Evolutionary conservation across 1,284 basidiomycete species (phyloP).

Genomic region (Apiotrichum mycotoxinovorans): DNA sequence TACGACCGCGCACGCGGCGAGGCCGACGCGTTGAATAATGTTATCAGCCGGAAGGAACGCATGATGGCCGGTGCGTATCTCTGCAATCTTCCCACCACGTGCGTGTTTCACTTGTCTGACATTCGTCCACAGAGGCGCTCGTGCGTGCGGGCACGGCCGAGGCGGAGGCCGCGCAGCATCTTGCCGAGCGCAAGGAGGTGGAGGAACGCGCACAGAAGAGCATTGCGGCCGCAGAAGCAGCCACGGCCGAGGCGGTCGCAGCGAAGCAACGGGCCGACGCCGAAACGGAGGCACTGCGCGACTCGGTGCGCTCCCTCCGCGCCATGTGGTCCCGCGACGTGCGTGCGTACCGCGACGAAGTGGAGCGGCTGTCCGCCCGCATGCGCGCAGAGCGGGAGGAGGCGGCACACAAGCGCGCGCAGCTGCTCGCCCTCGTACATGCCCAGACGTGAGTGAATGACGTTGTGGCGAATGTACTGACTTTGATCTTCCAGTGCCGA

Average conservation of each 20-base stretch:
- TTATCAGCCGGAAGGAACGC: slow-evolving; percentile 45
- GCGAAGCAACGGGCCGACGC: slow-evolving; percentile 37
- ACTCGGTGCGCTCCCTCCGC: slow-evolving; percentile 38
- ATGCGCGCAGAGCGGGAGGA: slow-evolving; percentile 34
- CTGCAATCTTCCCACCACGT: no score
- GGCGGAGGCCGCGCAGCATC: slow-evolving; percentile 27
- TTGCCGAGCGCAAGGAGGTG: slow-evolving; percentile 35
- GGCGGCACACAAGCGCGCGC: slow-evolving; percentile 30
- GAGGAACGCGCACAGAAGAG: slow-evolving; percentile 40
- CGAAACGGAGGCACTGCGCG: slow-evolving; percentile 37
- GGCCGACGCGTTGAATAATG: slow-evolving; percentile 43
- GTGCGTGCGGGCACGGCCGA: slow-evolving; percentile 46
- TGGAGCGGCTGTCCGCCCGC: slow-evolving; percentile 26
- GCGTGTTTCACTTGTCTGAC: neutral
- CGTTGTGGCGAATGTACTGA: neutral
- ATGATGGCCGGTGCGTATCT: slow-evolving; percentile 36
- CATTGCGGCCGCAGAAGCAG: slow-evolving; percentile 34
- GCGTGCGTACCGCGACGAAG: slow-evolving; percentile 33
- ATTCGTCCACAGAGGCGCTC: slow-evolving; percentile 37
- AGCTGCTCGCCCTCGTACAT: slow-evolving; percentile 34
- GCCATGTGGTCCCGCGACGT: slow-evolving; percentile 46
- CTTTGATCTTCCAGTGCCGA: slow-evolving; percentile 28
- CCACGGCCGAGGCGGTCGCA: slow-evolving; percentile 33
- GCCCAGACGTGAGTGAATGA: slow-evolving; percentile 32
- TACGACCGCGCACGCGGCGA: slow-evolving; percentile 45